Conservation (phyloP, 768 basidiomycete genomes). For the Strobilomyces confusus region DNA sequence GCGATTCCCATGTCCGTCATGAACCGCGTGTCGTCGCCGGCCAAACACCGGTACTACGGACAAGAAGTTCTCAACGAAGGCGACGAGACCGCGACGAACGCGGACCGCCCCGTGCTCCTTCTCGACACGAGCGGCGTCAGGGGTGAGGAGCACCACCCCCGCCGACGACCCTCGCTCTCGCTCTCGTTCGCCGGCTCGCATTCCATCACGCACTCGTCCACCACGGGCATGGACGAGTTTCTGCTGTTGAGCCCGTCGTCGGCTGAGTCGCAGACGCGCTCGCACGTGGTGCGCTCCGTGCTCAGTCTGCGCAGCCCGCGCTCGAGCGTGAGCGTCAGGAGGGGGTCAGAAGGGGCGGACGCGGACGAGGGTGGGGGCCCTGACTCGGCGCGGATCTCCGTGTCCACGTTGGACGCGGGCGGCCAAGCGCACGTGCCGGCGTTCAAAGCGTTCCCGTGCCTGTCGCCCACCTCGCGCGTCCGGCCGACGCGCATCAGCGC, state of each 20-base stretch:
- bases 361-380: neutral
- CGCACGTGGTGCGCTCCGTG: conserved; percentile 5
- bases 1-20: conserved; percentile 13
- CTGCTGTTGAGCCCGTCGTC: conserved; percentile 13
- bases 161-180: conserved; percentile 11
- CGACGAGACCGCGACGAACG: neutral
- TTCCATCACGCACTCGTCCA: conserved; percentile 15
- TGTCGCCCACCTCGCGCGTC: conserved; percentile 4
- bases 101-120: neutral
- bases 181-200: conserved; percentile 10
- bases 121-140: too few relatives aligned
- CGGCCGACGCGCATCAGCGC: conserved; percentile 14
- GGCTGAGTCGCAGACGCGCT: neutral
- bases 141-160: neutral
- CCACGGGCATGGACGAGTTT: conserved; percentile 22
- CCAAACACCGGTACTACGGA: conserved; percentile 20
- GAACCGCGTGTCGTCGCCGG: conserved; percentile 18
- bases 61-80: conserved; percentile 5
- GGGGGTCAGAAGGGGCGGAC: neutral
- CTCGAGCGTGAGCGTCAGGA: neutral
- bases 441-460: conserved; percentile 16
- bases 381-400: neutral
- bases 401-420: neutral
- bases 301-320: conserved; percentile 1
- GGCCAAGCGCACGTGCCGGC: neutral